Conservation (phyloP, 2,329 filamentous ascomycete species). For the Diaporthe sp. region DNA sequence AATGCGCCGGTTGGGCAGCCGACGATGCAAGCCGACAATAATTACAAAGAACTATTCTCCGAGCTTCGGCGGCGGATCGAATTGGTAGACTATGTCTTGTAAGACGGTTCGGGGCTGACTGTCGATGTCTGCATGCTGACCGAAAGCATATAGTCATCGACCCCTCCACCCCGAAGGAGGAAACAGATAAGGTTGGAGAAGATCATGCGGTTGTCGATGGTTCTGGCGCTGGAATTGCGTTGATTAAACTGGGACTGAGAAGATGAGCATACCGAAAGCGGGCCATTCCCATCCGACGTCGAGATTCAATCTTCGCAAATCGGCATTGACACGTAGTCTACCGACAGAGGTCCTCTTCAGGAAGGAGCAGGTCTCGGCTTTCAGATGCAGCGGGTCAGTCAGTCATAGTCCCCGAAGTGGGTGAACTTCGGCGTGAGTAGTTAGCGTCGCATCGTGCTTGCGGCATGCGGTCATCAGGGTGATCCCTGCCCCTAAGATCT, state of each 20-base stretch:
- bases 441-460: constrained; percentile 5
- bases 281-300: constrained; percentile 13
- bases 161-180: background rate
- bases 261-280: background rate
- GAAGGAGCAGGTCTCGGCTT: constrained; percentile 14
- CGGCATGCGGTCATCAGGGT: constrained; percentile 23
- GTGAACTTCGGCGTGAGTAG: constrained; percentile 8
- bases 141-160: background rate
- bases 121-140: constrained; percentile 12
- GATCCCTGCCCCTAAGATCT: background rate
- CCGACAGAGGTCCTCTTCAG: background rate
- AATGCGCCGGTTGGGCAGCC: background rate
- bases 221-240: background rate
- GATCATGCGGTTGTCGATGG: background rate
- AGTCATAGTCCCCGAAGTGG: constrained; percentile 12
- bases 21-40: background rate
- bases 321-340: background rate
- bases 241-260: background rate
- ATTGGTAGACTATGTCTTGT: background rate
- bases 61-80: background rate
- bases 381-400: constrained; percentile 2
- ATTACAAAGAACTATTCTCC: background rate
- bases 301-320: background rate
- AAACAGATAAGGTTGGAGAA: background rate
- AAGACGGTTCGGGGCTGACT: background rate